Evolutionary conservation across 1,284 basidiomycete genomes (phyloP).

Genomic region (Moesziomyces globuligerus): DNA sequence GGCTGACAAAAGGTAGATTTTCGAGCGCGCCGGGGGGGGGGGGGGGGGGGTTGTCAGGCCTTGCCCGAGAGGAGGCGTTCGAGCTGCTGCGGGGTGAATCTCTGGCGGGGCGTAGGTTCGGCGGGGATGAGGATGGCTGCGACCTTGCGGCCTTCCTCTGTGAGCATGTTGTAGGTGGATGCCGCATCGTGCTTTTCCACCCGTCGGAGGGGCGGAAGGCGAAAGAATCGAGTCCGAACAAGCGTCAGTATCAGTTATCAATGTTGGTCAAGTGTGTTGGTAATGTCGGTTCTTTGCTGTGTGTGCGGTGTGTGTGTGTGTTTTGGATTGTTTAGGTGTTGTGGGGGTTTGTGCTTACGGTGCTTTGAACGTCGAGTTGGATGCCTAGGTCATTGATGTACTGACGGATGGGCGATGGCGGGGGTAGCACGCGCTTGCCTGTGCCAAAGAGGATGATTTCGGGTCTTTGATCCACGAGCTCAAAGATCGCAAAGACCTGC

Average conservation of each 20-base stretch:
- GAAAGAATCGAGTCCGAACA: background rate
- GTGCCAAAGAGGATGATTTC: constrained; percentile 92
- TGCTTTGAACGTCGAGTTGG: constrained; percentile 92
- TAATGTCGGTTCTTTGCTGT: no score
- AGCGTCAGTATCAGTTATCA: no score
- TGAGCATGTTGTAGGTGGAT: constrained; percentile 89
- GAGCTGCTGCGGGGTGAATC: constrained; percentile 26
- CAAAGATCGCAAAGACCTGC: constrained; percentile 45
- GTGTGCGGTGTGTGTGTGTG: no score
- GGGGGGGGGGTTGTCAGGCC: background rate
- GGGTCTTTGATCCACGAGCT: constrained; percentile 67
- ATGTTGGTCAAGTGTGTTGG: no score
- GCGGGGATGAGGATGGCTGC: constrained; percentile 84
- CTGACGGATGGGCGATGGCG: constrained; percentile 76
- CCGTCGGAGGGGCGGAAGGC: background rate
- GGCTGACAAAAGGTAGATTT: background rate
- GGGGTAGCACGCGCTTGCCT: constrained; percentile 77
- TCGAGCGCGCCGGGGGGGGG: background rate
- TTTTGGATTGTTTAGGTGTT: background rate
- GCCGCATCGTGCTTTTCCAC: constrained; percentile 81
- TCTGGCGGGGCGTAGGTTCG: constrained; percentile 8
- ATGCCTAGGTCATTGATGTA: constrained; percentile 83
- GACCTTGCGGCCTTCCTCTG: constrained; percentile 90
- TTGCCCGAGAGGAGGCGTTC: constrained; percentile 16
- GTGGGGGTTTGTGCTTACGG: constrained; percentile 72